These are phyloP conservation scores for Aspergillus biplanus DNA, from an alignment of 495 filamentous ascomycete genomes.

Conservation along the genomic window DNA sequence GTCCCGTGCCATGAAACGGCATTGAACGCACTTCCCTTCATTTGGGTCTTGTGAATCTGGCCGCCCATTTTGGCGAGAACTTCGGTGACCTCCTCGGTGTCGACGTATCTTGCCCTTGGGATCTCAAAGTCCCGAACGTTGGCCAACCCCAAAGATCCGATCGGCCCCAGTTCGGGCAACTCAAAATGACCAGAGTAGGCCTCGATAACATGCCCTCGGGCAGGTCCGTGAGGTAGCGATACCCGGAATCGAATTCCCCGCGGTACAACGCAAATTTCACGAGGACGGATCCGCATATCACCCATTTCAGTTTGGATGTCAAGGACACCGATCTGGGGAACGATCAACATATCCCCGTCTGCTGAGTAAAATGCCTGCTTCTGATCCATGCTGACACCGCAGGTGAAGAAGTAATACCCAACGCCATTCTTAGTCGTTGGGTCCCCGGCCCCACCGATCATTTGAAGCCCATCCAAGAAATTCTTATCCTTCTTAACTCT, in stretches of 20 bases:
- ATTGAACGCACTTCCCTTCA: conserved; percentile 14
- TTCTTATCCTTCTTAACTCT: conserved; percentile 7
- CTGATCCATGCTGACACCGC: conserved; percentile 13
- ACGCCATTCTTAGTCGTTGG: conserved; percentile 10
- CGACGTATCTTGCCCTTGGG: conserved; percentile 4
- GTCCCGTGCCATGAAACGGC: conserved; percentile 15
- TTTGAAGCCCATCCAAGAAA: conserved; percentile 12
- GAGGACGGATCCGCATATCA: conserved; percentile 1
- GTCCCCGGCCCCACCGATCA: conserved; percentile 12
- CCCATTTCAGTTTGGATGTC: conserved; percentile 16
- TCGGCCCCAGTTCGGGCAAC: conserved; percentile 11
- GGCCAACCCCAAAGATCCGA: conserved; percentile 7
- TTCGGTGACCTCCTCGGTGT: conserved; percentile 12
- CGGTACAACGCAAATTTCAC: conserved; percentile 11
- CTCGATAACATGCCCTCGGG: conserved; percentile 13
- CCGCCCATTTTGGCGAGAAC: conserved; percentile 14
- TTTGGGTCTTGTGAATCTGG: conserved; percentile 1
- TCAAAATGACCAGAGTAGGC: conserved; percentile 14
- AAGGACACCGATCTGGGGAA: conserved; percentile 5
- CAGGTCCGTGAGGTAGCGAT: conserved; percentile 2
- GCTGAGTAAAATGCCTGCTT: conserved; percentile 15
- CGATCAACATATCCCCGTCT: conserved; percentile 11
- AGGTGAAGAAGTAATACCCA: conserved; percentile 15
- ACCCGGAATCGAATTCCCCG: conserved; percentile 10
- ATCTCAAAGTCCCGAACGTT: conserved; percentile 14